Evolutionary conservation across 2,329 filamentous ascomycete genomes (phyloP), one percentile per base, ranked within the genome.

Genomic region (Paraconiothyrium sp.): DNA sequence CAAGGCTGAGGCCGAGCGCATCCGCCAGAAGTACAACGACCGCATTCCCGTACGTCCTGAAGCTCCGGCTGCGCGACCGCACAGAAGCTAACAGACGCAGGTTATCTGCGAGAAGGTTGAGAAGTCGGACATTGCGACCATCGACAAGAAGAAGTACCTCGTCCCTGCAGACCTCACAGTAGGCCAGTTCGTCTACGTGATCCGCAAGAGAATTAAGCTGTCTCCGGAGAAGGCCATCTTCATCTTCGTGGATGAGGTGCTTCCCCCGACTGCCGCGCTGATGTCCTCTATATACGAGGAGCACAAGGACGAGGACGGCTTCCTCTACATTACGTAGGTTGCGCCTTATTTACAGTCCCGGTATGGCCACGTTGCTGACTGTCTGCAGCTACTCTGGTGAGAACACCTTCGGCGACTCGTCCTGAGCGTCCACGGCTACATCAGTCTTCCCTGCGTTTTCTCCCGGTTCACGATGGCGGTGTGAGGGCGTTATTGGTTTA

Each of bases 231-330:
- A 99, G 88, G 95, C 95, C 79, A 99, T 99, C 85, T 99, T 99
- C 88, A 98, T 99, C 87, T 99, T 98, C 84, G 95, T 99, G 77
- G 94, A 98, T 80, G 95, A 98, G 84, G 94, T 97, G 55, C 88
- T 99, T 59, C 95, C 95, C 55, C 95, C 95, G 2, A 98, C 95
- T 9, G 95, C 95, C 62, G 95, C 95, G 62, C 89, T 99, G 57
- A 99, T 99, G 95, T 97, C 93, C 85, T 96, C 92, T 81, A 98
- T 99, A 84, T 99, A 99, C 81, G 95, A 99, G 82, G 94, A 98
- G 83, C 95, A 99, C 89, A 98, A 99, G 86, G 88, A 89, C 74
- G 88, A 90, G 80, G 88, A 89, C 75, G 93, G 92, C 54, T 97
- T 98, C 86, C 87, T 99, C 63, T 99, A 99, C 86, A 99, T 99